phyloP scores from a whole-genome alignment of 1,284 basidiomycete genomes.

The Boletellus dicymbophilus region DNA sequence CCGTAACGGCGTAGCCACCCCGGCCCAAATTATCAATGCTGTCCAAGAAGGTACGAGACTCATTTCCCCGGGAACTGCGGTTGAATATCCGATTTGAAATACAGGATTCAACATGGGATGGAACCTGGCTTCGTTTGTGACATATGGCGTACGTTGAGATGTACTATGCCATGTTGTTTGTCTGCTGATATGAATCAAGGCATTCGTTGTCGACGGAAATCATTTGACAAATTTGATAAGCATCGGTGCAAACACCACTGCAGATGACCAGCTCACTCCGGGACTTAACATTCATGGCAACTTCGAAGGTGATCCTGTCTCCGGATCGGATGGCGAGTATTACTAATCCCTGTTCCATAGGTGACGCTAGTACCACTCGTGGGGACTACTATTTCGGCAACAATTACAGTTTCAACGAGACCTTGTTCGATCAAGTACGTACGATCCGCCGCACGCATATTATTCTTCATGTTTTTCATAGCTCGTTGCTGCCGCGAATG shows the following conservation, averaged over 20 bases:
- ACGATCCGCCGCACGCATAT: too few relatives aligned
- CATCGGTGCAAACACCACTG: slow-evolving; percentile 29
- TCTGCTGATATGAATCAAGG: slow-evolving; percentile 11
- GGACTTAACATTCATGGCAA: slow-evolving; percentile 25
- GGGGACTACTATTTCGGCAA: slow-evolving; percentile 30
- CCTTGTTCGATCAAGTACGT: slow-evolving; percentile 24
- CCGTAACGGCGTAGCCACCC: slow-evolving; percentile 24
- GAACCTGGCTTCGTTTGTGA: slow-evolving; percentile 21
- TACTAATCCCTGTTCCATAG: slow-evolving; percentile 8
- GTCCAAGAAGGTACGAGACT: slow-evolving; percentile 19
- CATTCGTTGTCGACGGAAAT: slow-evolving; percentile 27
- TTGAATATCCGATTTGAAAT: background rate
- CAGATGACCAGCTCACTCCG: slow-evolving; percentile 7
- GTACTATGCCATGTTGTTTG: background rate
- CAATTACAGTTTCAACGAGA: slow-evolving; percentile 30
- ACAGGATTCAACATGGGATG: slow-evolving; percentile 31
- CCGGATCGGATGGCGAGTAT: too few relatives aligned
- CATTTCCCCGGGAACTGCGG: background rate
- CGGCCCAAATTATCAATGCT: slow-evolving; percentile 27
- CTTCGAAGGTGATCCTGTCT: slow-evolving; percentile 18
- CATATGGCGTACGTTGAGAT: slow-evolving; percentile 20
- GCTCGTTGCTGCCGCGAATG: slow-evolving; percentile 19
- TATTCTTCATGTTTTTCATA: slow-evolving; percentile 4
- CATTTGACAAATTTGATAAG: slow-evolving; percentile 30
- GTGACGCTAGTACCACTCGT: slow-evolving; percentile 29